These are phyloP conservation scores for Ogataea salicorniae DNA, from an alignment of 805 yeast genomes.

Conservation along the genomic window DNA sequence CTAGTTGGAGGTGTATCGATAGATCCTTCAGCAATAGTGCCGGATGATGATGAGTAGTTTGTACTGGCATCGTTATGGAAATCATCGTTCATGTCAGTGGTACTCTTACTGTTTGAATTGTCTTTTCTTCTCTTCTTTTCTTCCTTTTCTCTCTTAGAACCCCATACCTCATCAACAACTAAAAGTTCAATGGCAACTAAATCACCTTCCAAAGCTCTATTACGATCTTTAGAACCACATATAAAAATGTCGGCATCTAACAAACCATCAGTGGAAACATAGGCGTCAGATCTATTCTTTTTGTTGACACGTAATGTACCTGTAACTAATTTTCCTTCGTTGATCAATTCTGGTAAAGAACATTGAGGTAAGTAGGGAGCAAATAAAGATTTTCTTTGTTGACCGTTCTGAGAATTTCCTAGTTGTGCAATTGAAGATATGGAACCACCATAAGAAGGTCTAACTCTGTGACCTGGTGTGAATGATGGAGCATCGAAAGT, in stretches of 20 bases:
- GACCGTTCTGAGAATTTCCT: slow-evolving; percentile 34
- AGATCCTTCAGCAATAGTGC: slow-evolving; percentile 26
- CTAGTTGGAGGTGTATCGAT: slow-evolving; percentile 31
- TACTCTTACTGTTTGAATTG: slow-evolving; percentile 25
- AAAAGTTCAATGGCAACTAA: slow-evolving; percentile 91
- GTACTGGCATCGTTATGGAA: slow-evolving; percentile 79
- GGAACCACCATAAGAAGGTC: slow-evolving; percentile 67
- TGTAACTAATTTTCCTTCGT: slow-evolving; percentile 86
- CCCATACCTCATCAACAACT: slow-evolving; percentile 97
- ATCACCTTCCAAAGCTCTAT: slow-evolving; percentile 96
- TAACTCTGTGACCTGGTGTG: slow-evolving; percentile 75
- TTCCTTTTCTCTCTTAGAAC: slow-evolving; percentile 90
- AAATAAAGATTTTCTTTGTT: slow-evolving; percentile 70
- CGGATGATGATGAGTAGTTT: slow-evolving; percentile 27
- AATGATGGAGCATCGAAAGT: slow-evolving; percentile 33
- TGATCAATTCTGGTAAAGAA: slow-evolving; percentile 80
- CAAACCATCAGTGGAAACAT: slow-evolving; percentile 94
- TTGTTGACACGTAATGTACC: slow-evolving; percentile 93
- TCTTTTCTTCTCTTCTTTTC: slow-evolving; percentile 82
- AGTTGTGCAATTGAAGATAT: slow-evolving; percentile 44
- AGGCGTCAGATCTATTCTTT: slow-evolving; percentile 95
- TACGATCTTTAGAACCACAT: slow-evolving; percentile 97
- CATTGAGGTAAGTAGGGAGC: slow-evolving; percentile 96
- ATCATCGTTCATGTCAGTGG: slow-evolving; percentile 51
- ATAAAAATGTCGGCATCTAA: slow-evolving; percentile 95